Evolutionary conservation across 1,284 basidiomycete genomes (phyloP).

Genomic region (Malassezia psittaci): DNA sequence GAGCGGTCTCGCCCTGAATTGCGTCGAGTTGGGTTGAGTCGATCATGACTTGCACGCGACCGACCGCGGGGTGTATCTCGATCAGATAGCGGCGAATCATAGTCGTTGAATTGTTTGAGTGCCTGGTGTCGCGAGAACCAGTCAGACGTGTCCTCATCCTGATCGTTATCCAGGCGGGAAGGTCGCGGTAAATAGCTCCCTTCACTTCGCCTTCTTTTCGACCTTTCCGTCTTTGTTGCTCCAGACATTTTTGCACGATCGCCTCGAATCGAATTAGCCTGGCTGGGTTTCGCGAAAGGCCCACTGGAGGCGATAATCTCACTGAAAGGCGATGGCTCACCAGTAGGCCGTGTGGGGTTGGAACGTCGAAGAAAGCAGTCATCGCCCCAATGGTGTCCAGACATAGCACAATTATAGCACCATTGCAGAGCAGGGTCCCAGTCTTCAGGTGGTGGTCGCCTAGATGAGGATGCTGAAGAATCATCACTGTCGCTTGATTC

Average conservation of each 20-base stretch:
- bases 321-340: constrained; percentile 65
- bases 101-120: not conserved
- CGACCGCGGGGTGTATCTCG: not conserved
- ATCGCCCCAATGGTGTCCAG: constrained; percentile 70
- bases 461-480: constrained; percentile 6
- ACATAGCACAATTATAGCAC: constrained; percentile 77
- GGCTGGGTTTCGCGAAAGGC: constrained; percentile 52
- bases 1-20: not conserved
- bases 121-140: constrained; percentile 13
- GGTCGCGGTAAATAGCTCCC: not conserved
- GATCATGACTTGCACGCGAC: not conserved
- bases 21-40: not conserved
- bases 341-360: constrained; percentile 53
- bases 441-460: constrained; percentile 1
- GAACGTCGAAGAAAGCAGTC: constrained; percentile 61
- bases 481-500: constrained; percentile 15
- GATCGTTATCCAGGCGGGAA: constrained; percentile 3
- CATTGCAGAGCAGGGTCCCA: constrained; percentile 51
- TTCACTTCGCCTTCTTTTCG: not conserved
- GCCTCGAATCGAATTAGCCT: not conserved
- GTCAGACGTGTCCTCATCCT: constrained; percentile 6
- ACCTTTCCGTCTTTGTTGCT: no score
- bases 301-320: constrained; percentile 59
- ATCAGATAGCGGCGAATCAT: not conserved
- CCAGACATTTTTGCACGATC: not conserved